Base-by-base conservation (phyloP, 2,329 filamentous ascomycete species). In the Lasiodiplodia sp. region DNA sequence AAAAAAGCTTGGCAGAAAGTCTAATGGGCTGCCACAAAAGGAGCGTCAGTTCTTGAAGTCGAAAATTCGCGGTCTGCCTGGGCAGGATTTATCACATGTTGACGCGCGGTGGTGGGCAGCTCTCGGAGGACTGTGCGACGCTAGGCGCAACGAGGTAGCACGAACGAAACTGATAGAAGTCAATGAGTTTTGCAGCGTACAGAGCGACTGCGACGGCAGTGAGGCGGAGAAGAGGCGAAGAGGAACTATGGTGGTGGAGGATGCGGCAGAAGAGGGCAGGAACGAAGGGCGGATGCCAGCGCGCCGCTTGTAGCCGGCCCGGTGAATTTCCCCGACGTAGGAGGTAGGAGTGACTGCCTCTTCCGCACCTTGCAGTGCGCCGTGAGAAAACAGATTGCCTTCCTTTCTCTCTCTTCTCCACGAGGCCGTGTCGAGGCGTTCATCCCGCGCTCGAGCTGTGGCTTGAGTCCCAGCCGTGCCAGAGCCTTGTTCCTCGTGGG, bases 1-100 rank as follows among this genome's bases (percentile, higher is more conserved):
- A 7, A 10, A n/a, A 60, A 63, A 63, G 58, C 58, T 63, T 63
- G 58, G 58, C 58, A 12, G 23, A 34, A 63, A 63, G 16, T 34
- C 25, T 63, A 63, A 63, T 21, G 18, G 23, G 40, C 21, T 25
- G 25, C 3, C 14, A 2, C 16, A 7, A 49, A n/a, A 21, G 1
- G 40, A 18, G 16, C 3, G 21, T 16, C 38, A 25, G 40, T 31
- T n/a, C 18, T 34, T 23, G 18, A 16, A 31, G 44, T 44, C 16
- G 56, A 18, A 8, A 25, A 12, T 23, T 5, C 12, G 28, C 23
- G 12, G 18, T 18, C 58, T 63, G 58, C 44, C 58, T 11, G 58
- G 58, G 58, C 58, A 28, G 38, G 14, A 31, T 25, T 47, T 6
- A 34, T 34, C 23, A 16, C 56, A 16, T 44, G 56, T 37, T 23